phyloP scores from a whole-genome alignment of 495 filamentous ascomycete species.

The Penicillium lividum region DNA sequence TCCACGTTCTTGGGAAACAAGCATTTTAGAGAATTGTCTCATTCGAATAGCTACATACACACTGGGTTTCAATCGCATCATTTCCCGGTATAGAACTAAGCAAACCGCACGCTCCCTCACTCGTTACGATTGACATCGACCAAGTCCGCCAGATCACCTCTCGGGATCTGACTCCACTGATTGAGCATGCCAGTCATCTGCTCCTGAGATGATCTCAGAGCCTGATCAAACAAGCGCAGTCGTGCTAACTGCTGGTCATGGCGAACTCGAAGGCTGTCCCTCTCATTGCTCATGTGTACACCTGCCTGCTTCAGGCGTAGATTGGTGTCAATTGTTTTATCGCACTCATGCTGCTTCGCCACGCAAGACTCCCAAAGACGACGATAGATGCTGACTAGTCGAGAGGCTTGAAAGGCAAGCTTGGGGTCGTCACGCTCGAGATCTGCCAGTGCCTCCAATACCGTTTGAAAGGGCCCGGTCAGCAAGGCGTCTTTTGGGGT shows the following conservation, averaged over 20 bases:
- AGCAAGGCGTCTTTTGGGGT: too few relatives aligned
- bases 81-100: not conserved
- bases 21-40: not conserved
- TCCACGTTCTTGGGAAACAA: not conserved
- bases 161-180: conserved; percentile 9
- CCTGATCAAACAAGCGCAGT: conserved; percentile 9
- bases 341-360: conserved; percentile 6
- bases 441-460: conserved; percentile 3
- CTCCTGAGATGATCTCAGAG: conserved; percentile 6
- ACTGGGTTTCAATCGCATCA: not conserved
- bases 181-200: conserved; percentile 6
- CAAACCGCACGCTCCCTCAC: not conserved
- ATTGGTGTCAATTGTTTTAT: conserved; percentile 8
- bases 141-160: conserved; percentile 3
- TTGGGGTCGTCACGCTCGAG: conserved; percentile 16
- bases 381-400: conserved; percentile 7
- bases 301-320: conserved; percentile 3
- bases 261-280: conserved; percentile 10
- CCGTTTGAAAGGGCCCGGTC: conserved; percentile 6
- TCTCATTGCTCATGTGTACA: conserved; percentile 8
- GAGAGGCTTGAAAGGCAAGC: conserved; percentile 10
- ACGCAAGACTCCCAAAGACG: conserved; percentile 14
- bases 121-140: not conserved
- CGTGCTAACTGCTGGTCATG: conserved; percentile 11
- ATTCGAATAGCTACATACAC: not conserved